A percentile compares a stretch with the other conserved stretches of the same genome.
These are phyloP conservation scores for Penicillium glabrum DNA, from an alignment of 2,329 filamentous ascomycete genomes.

Conservation along the genomic window DNA sequence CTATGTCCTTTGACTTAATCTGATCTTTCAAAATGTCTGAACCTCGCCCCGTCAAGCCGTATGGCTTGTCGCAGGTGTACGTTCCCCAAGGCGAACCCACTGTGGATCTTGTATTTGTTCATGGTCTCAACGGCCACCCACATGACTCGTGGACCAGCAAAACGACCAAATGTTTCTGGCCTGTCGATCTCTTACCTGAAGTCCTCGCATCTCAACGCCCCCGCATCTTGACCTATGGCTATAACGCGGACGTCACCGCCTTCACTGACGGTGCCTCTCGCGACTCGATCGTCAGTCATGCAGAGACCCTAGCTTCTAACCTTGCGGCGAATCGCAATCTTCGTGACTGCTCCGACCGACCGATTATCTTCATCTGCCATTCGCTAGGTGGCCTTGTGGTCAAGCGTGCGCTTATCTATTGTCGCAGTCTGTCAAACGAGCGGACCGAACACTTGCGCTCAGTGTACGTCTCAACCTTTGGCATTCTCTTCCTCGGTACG, in stretches of 20 bases:
- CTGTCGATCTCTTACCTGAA: conserved; percentile 63
- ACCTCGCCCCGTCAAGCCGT: conserved; percentile 33
- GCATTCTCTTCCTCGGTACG: conserved; percentile 74
- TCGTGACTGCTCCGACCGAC: conserved; percentile 55
- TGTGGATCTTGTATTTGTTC: conserved; percentile 65
- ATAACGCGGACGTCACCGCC: conserved; percentile 64
- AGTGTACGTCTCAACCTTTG: conserved; percentile 73
- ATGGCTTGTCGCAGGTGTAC: conserved; percentile 45
- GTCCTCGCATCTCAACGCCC: conserved; percentile 59
- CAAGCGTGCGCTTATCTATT: conserved; percentile 69
- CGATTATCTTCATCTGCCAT: conserved; percentile 75
- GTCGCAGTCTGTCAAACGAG: conserved; percentile 59
- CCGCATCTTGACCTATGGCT: conserved; percentile 70
- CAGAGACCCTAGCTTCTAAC: conserved; percentile 65
- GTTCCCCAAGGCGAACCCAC: conserved; percentile 35
- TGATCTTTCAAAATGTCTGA: neutral
- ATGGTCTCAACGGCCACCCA: conserved; percentile 68
- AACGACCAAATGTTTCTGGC: conserved; percentile 63
- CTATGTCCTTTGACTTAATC: neutral
- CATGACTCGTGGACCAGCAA: conserved; percentile 61
- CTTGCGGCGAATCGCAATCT: conserved; percentile 63
- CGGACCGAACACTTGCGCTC: conserved; percentile 65
- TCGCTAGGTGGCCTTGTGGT: conserved; percentile 71
- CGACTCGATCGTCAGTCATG: conserved; percentile 69
- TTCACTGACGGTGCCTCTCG: conserved; percentile 58